Evolutionary conservation across 306 rosid genomes (phyloP), one percentile per base, ranked within the genome.

Genomic region (Quercus cerris): DNA sequence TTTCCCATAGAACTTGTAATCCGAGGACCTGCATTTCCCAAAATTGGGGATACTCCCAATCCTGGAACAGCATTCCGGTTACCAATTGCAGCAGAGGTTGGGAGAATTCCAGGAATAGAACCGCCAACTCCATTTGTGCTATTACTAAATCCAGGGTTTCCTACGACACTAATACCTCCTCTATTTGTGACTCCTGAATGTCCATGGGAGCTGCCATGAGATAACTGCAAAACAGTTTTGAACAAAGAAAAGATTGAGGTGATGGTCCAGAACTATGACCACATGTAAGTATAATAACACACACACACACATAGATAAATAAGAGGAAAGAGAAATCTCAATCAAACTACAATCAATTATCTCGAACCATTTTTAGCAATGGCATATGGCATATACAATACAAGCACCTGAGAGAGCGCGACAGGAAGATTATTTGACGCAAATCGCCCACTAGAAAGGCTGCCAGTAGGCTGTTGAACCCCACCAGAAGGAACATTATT

Each of bases 141-240:
- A 88, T 88, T 93, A 90, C 89, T 90, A 90, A 88, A 96, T 87
- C 99, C 99, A 89, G 97, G 98, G 63, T 90, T 93, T 81, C 98
- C 99, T 70, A 93, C 96, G 72, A 93, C 92, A 93, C 86, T 90
- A 83, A 94, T 85, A 91, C 99, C 96, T 91, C 99, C 99, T 91
- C 99, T 93, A 82, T 81, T 96, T 73, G 94, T 70, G 81, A 96
- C 89, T 85, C 94, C 98, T 52, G 96, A 93, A 86, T 90, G 97
- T 78, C 94, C 94, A 73, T 90, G 95, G 56, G 97, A 82, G 86
- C 92, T 85, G 67, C 97, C 97, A 71, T 95, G 97, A 80, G 98
- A 90, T 85, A 93, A 86, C 99, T 96, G 91, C 89, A 85, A 61
- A 85, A 72, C 70, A 59, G 51, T 75, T 78, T 33, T 74, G 51